Base-by-base conservation (phyloP, 1,139 yeast species). In the Nematodospora anomalae region DNA sequence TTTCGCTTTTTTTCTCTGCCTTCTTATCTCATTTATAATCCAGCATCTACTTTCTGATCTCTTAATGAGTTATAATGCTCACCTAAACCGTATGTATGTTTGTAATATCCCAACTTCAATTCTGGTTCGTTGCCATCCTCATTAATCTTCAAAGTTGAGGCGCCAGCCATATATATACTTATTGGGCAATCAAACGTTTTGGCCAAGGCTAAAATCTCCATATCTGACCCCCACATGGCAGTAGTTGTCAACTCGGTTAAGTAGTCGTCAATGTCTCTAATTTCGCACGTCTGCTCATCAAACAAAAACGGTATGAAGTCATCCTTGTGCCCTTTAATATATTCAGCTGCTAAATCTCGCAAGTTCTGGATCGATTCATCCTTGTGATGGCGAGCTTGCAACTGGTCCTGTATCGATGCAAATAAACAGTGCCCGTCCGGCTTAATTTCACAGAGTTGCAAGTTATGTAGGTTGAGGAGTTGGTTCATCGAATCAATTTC, bases 371-470 rank as follows among this genome's bases (percentile, higher is more conserved):
- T 72, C 3, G 72, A 45, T 28, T 53, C 58, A 0, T 57, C 57
- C 8, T 16, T 27, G 2, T 53, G 61, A 24, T 76, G 85, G 30
- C 94, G 74, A 3, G 52, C 42, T 27, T 56, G 49, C 40, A 92
- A 61, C 55, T 92, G 97, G 54, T 92, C 96, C 26, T 80, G 71
- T 15, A 92, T 74, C 0, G 96, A 83, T 3, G 90, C 87, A 65
- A 88, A 92, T 30, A 92, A 64, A 67, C 98, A 92, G 59, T 92
- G 94, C 0, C 98, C 98, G 59, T 92, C 97, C 0, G 97, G 96
- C 42, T 73, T 67, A 33, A 90, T 86, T 49, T 85, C 90, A 44
- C 71, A 61, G 44, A 83, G 79, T 12, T 50, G 52, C 6, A 89
- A 63, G 2, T 69, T 62, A 26, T 74, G 66, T 20, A 71, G 42